These are phyloP conservation scores for Bipolaris oryzae DNA, from an alignment of 2,329 filamentous ascomycete genomes.

Conservation along the genomic window DNA sequence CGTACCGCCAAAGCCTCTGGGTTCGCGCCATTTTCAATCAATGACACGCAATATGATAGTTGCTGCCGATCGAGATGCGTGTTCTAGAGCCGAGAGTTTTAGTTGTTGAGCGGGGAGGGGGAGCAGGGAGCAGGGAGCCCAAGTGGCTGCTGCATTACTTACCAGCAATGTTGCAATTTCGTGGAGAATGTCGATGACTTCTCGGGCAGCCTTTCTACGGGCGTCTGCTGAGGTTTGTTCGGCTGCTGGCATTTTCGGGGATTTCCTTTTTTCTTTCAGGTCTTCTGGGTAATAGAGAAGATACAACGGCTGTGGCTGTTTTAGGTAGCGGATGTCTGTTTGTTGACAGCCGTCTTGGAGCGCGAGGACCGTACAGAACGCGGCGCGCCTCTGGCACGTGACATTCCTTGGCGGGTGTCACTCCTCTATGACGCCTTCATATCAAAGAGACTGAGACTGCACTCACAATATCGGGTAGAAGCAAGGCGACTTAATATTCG, in stretches of 20 bases:
- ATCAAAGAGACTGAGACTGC: no score
- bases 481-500: no score
- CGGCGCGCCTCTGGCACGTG: slow-evolving; percentile 14
- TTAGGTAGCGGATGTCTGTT: slow-evolving; percentile 2
- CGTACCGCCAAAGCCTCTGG: slow-evolving; percentile 91
- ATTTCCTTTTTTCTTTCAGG: no score
- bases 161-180: slow-evolving; percentile 91
- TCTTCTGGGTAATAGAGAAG: not conserved
- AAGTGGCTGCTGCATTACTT: no score
- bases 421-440: not conserved
- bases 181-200: slow-evolving; percentile 79
- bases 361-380: slow-evolving; percentile 4
- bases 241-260: slow-evolving; percentile 23
- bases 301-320: not conserved
- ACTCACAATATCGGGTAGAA: no score
- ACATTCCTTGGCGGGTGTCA: slow-evolving; percentile 8
- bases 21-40: slow-evolving; percentile 97
- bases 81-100: slow-evolving; percentile 65
- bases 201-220: slow-evolving; percentile 77
- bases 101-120: not conserved
- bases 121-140: no score
- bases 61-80: slow-evolving; percentile 90
- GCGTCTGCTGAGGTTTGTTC: slow-evolving; percentile 41
- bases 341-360: slow-evolving; percentile 8
- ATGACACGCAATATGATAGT: slow-evolving; percentile 90